Conservation (phyloP, 192 early-diverging fungal species). For the Gaertneriomyces sp. region DNA sequence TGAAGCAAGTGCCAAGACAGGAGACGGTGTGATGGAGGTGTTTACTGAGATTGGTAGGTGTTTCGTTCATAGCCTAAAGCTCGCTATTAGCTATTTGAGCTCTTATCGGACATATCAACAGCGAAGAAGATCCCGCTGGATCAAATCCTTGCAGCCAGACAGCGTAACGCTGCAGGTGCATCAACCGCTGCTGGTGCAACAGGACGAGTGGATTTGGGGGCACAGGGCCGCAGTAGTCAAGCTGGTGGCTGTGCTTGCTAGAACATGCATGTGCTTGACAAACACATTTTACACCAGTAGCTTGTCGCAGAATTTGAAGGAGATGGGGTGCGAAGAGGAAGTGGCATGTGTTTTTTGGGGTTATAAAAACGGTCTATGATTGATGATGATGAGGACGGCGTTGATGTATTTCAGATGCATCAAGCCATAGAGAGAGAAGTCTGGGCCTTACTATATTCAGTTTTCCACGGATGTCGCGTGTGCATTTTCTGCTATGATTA, state of each 20-base stretch:
- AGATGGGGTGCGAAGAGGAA: no score
- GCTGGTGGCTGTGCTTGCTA: constrained; percentile 28
- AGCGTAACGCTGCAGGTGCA: constrained; percentile 27
- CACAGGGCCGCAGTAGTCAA: constrained; percentile 16
- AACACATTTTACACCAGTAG: not conserved
- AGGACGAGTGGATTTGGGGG: constrained; percentile 39
- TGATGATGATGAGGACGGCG: no score
- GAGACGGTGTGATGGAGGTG: constrained; percentile 78
- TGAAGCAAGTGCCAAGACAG: constrained; percentile 85
- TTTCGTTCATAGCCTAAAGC: not conserved
- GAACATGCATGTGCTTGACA: not conserved
- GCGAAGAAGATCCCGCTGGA: constrained; percentile 61
- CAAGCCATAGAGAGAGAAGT: no score
- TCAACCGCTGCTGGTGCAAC: constrained; percentile 8
- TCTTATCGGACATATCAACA: constrained; percentile 11
- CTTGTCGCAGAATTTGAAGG: no score
- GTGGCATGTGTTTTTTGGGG: no score
- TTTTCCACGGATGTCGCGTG: no score
- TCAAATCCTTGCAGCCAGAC: constrained; percentile 39
- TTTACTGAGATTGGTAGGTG: constrained; percentile 82
- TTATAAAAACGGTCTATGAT: no score
- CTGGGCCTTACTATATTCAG: no score
- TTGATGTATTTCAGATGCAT: no score
- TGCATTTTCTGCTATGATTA: no score
- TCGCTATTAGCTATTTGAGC: not conserved